Percentiles rank a stretch among this genome's conserved stretches.
These are phyloP conservation scores for Leccinum ochraceum DNA, from an alignment of 768 basidiomycete genomes.

Conservation along the genomic window DNA sequence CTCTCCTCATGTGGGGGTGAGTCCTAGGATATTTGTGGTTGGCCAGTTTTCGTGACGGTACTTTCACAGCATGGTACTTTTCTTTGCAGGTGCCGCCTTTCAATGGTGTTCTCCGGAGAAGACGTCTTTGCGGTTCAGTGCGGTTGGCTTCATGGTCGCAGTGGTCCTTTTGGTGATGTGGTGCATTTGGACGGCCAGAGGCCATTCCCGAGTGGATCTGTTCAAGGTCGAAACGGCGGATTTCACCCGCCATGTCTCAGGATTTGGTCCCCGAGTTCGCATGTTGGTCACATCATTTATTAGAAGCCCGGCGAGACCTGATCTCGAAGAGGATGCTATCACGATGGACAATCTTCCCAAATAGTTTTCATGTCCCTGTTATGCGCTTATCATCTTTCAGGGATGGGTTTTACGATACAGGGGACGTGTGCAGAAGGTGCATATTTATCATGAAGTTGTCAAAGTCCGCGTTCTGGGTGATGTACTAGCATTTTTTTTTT, in stretches of 20 bases:
- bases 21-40: conserved; percentile 22
- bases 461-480: too few relatives aligned
- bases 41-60: not conserved
- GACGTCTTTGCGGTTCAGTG: conserved; percentile 19
- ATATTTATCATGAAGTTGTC: too few relatives aligned
- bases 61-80: conserved; percentile 28
- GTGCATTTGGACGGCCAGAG: conserved; percentile 39
- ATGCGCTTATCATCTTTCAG: not conserved
- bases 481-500: too few relatives aligned
- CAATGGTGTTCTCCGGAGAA: conserved; percentile 26
- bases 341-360: conserved; percentile 2
- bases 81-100: conserved; percentile 26
- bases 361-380: not conserved
- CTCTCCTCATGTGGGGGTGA: conserved; percentile 62
- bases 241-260: not conserved
- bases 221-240: not conserved
- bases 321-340: not conserved
- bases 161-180: conserved; percentile 41
- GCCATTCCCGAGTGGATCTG: not conserved
- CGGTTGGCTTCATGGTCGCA: conserved; percentile 32
- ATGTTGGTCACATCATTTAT: not conserved
- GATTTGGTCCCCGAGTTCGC: not conserved
- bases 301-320: not conserved
- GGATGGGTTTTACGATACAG: too few relatives aligned
- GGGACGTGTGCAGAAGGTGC: too few relatives aligned